Evolutionary conservation across 106 monocot species (phyloP).

Genomic region (Dioscorea dumetorum): DNA sequence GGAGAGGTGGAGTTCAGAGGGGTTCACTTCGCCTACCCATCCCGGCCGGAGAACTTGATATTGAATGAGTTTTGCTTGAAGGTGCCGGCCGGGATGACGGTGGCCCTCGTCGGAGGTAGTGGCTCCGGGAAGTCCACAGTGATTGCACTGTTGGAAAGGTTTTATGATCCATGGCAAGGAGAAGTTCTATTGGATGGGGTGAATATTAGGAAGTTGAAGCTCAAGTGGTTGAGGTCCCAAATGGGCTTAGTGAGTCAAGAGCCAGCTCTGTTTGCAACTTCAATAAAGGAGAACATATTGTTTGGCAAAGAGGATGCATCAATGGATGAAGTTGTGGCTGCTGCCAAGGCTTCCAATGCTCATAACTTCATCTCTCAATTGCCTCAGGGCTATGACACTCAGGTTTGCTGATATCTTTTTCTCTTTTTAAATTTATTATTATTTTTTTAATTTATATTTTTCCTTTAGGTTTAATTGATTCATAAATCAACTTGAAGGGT

Average conservation of each 20-base stretch:
- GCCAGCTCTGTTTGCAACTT: constrained; percentile 74
- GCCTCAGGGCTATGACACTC: constrained; percentile 62
- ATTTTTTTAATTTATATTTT: no score
- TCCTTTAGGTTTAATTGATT: no score
- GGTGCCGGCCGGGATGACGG: constrained; percentile 51
- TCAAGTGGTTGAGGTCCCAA: constrained; percentile 82
- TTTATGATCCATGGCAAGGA: constrained; percentile 46
- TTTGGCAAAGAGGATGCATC: constrained; percentile 62
- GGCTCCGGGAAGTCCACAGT: constrained; percentile 75
- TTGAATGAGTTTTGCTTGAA: constrained; percentile 36
- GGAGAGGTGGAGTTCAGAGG: constrained; percentile 66
- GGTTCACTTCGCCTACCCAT: constrained; percentile 67
- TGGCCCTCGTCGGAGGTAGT: constrained; percentile 64
- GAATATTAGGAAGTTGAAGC: constrained; percentile 38
- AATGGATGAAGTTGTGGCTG: constrained; percentile 46
- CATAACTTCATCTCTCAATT: constrained; percentile 57
- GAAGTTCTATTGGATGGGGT: constrained; percentile 58
- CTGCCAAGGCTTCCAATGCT: constrained; percentile 52
- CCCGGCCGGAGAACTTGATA: constrained; percentile 37
- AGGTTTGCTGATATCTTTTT: constrained; percentile 11
- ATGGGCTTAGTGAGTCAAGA: constrained; percentile 93
- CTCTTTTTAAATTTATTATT: no score
- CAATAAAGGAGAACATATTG: constrained; percentile 61
- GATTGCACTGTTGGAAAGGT: constrained; percentile 54
- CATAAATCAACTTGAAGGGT: no score